A percentile compares a stretch with the other conserved stretches of the same genome.
These are phyloP conservation scores for Hawksworthiomyces lignivorus DNA, from an alignment of 2,329 filamentous ascomycete genomes.

Conservation along the genomic window DNA sequence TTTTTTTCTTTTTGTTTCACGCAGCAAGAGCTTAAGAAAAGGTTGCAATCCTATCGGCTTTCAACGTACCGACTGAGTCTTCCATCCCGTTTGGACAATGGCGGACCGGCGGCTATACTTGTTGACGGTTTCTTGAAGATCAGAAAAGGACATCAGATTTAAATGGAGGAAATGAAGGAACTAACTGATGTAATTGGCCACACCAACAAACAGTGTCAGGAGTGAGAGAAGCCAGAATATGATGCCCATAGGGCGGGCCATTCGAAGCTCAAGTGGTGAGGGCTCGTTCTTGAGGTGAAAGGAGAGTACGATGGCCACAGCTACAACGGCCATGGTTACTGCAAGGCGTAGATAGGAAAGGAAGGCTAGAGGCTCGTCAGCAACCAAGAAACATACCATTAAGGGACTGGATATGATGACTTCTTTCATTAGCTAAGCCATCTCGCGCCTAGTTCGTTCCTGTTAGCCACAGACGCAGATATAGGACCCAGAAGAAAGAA, in stretches of 20 bases:
- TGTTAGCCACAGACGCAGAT: conserved; percentile 13
- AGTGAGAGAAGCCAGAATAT: conserved; percentile 81
- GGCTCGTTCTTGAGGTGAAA: conserved; percentile 81
- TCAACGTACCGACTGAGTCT: conserved; percentile 68
- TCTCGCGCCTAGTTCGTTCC: conserved; percentile 39
- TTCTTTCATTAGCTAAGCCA: conserved; percentile 73
- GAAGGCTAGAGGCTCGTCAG: conserved; percentile 46
- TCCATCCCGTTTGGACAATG: conserved; percentile 88
- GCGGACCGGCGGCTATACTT: conserved; percentile 73
- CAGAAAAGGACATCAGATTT: too few species aligned
- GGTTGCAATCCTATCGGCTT: too few species aligned
- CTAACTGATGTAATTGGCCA: conserved; percentile 79
- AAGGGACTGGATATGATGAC: too few species aligned
- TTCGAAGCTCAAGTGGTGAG: conserved; percentile 59
- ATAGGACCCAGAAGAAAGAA: not conserved
- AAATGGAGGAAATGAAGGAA: conserved; percentile 3
- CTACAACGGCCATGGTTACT: conserved; percentile 84
- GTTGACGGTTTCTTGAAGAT: conserved; percentile 53
- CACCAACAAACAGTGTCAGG: conserved; percentile 66
- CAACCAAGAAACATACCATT: too few species aligned
- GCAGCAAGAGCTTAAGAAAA: not conserved
- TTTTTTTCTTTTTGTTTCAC: not conserved
- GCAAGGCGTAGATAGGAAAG: conserved; percentile 85
- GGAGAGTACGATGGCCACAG: conserved; percentile 82
- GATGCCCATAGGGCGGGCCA: conserved; percentile 76